Evolutionary conservation across 805 yeast species (phyloP).

Genomic region (Sugiyamaella boreocaroliniensis): DNA sequence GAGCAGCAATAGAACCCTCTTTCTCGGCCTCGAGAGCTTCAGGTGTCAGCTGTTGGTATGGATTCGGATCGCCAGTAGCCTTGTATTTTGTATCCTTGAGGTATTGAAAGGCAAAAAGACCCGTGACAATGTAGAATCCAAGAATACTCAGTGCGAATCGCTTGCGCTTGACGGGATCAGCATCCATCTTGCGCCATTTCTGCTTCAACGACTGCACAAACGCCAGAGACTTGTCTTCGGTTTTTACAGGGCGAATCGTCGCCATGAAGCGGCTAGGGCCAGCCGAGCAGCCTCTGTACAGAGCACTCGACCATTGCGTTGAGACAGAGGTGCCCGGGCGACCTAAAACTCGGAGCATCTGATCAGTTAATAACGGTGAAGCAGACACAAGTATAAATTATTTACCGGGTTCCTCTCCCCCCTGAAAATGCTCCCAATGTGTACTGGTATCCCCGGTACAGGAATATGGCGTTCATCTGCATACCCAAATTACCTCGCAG

Average conservation of each 20-base stretch:
- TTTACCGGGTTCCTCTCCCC: too few species aligned
- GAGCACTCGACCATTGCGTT: background rate
- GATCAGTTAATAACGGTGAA: background rate
- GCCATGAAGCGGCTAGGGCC: background rate
- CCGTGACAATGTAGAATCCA: conserved; percentile 20
- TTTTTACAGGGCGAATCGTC: background rate
- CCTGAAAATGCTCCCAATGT: too few species aligned
- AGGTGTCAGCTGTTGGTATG: conserved; percentile 20
- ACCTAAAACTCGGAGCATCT: background rate
- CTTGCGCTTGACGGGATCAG: conserved; percentile 15
- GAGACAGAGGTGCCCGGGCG: background rate
- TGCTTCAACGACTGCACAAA: conserved; percentile 4
- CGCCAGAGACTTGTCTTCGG: background rate
- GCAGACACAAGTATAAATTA: too few species aligned
- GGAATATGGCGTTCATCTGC: too few species aligned
- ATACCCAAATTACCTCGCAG: too few species aligned
- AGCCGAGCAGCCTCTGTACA: background rate
- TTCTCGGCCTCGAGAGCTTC: conserved; percentile 2
- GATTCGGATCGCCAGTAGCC: conserved; percentile 30
- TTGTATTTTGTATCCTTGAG: conserved; percentile 30
- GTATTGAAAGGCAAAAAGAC: conserved; percentile 24
- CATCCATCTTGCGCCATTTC: conserved; percentile 11
- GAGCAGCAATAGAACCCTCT: conserved; percentile 43
- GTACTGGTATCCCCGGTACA: too few species aligned
- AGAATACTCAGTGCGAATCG: conserved; percentile 18